Percentiles rank a stretch among this genome's conserved stretches.
Conservation (phyloP, 768 basidiomycete species). For the Tricholoma hemisulphureum region DNA sequence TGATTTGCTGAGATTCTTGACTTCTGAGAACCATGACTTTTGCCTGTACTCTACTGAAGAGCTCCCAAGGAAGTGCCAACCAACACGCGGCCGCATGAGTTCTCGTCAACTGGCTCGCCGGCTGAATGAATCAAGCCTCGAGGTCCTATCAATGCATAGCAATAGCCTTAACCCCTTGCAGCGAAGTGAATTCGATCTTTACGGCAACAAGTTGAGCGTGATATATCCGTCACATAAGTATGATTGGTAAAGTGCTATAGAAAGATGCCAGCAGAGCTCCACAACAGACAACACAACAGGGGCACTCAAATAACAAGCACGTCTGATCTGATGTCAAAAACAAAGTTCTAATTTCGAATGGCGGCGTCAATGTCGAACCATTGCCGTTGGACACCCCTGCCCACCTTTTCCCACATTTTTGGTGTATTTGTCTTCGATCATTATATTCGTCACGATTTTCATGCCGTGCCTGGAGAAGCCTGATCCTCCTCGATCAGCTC, state of each 20-base stretch:
- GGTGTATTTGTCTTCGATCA: conserved; percentile 34
- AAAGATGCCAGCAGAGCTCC: conserved; percentile 8
- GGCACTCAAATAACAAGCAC: not conserved
- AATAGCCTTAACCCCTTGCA: conserved; percentile 3
- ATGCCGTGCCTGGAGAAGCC: conserved; percentile 30
- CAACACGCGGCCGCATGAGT: conserved; percentile 7
- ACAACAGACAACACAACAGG: conserved; percentile 4
- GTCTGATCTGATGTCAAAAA: conserved; percentile 5
- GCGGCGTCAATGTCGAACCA: conserved; percentile 5
- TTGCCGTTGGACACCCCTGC: conserved; percentile 7
- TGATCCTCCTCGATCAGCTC: conserved; percentile 34
- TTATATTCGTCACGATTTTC: conserved; percentile 23
- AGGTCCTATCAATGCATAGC: not conserved
- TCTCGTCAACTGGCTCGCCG: conserved; percentile 3
- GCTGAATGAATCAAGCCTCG: conserved; percentile 20
- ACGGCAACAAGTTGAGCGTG: conserved; percentile 1
- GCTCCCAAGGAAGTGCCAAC: conserved; percentile 11
- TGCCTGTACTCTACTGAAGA: not conserved
- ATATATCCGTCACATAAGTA: conserved; percentile 6
- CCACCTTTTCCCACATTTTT: conserved; percentile 9
- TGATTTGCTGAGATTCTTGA: no score
- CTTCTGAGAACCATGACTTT: not conserved
- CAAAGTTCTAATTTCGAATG: not conserved
- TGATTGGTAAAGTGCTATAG: not conserved
- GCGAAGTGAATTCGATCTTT: conserved; percentile 5